These are phyloP conservation scores for Penicillium sp. DNA, from an alignment of 2,329 filamentous ascomycete species.

Conservation along the genomic window DNA sequence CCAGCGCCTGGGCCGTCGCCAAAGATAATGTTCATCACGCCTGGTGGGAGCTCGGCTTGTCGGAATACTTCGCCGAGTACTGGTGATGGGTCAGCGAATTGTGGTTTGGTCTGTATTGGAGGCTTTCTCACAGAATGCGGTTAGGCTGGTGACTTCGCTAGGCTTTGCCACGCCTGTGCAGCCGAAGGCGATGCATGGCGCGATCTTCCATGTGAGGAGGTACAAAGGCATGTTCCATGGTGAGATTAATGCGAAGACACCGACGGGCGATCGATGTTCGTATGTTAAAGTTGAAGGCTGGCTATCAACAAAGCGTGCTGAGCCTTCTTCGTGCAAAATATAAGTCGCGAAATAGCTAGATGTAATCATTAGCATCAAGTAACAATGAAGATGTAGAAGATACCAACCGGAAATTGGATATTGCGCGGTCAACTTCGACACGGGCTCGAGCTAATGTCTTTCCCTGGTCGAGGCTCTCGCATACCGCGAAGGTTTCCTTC, in stretches of 20 bases:
- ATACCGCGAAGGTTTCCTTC: constrained; percentile 15
- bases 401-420: constrained; percentile 19
- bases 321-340: constrained; percentile 5
- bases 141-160: constrained; percentile 18
- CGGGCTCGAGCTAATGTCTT: constrained; percentile 15
- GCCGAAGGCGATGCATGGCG: constrained; percentile 21
- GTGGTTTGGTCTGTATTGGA: not conserved
- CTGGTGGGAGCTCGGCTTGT: constrained; percentile 13
- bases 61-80: constrained; percentile 17
- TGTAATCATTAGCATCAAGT: not conserved
- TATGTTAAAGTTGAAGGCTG: constrained; percentile 13
- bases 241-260: constrained; percentile 20
- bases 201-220: constrained; percentile 23
- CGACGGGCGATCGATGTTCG: constrained; percentile 20
- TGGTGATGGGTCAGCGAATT: not conserved
- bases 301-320: constrained; percentile 27
- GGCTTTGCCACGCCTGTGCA: constrained; percentile 21
- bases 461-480: constrained; percentile 21
- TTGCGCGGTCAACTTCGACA: constrained; percentile 18
- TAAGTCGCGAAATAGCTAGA: constrained; percentile 7
- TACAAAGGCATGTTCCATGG: constrained; percentile 24
- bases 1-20: constrained; percentile 14
- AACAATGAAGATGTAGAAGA: not conserved
- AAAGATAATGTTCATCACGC: constrained; percentile 19
- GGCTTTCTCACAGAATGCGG: constrained; percentile 10